phyloP scores from a whole-genome alignment of 163 green algal species.

The Coccomyxa subellipsoidea region DNA sequence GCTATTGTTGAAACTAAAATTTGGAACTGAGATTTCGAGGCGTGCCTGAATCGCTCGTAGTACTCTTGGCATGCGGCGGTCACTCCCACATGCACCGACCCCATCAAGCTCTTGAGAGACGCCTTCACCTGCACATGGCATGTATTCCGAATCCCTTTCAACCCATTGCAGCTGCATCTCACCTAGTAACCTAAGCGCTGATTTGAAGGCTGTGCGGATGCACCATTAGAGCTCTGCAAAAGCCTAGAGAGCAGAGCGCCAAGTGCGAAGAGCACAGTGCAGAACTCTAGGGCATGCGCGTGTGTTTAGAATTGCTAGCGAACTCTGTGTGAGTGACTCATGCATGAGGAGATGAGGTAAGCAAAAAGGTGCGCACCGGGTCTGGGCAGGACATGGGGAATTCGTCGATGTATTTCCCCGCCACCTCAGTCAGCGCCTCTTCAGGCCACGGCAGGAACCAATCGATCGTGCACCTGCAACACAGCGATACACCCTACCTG shows the following conservation, averaged over 20 bases:
- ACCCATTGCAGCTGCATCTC: too few relatives aligned
- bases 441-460: constrained; percentile 96
- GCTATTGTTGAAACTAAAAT: too few relatives aligned
- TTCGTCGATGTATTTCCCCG: constrained; percentile 81
- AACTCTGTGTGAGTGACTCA: too few relatives aligned
- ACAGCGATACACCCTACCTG: background rate
- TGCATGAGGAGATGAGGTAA: too few relatives aligned
- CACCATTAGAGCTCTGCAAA: too few relatives aligned
- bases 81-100: constrained; percentile 78
- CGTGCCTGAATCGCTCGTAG: constrained; percentile 74
- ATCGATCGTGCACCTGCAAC: constrained; percentile 78
- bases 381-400: constrained; percentile 77
- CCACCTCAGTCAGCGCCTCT: constrained; percentile 79
- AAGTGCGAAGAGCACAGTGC: too few relatives aligned
- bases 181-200: too few relatives aligned
- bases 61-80: constrained; percentile 87
- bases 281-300: too few relatives aligned
- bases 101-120: constrained; percentile 82
- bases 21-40: too few relatives aligned
- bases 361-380: constrained; percentile 17
- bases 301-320: too few relatives aligned
- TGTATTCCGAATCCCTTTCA: background rate
- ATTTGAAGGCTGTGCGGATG: too few relatives aligned
- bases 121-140: constrained; percentile 59
- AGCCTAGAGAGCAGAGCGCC: too few relatives aligned